Evolutionary conservation across 1,284 basidiomycete genomes (phyloP).

Genomic region (Tetrapyrgos nigripes): DNA sequence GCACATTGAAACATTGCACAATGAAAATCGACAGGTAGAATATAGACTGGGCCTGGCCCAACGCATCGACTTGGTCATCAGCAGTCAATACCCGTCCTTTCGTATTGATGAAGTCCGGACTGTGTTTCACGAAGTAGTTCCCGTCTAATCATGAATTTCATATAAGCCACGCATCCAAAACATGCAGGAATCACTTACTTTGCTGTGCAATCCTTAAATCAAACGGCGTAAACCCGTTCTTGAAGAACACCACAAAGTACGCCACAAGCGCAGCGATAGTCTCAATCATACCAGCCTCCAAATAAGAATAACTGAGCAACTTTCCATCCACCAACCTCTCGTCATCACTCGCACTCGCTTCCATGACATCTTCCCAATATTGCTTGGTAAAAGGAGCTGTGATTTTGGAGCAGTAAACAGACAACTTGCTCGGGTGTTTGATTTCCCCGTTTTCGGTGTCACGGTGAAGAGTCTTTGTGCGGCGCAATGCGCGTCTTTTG

Average conservation of each 20-base stretch:
- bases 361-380: constrained; percentile 66
- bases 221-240: constrained; percentile 63
- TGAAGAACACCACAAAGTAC: constrained; percentile 72
- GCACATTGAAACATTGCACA: constrained; percentile 72
- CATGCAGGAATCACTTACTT: constrained; percentile 35
- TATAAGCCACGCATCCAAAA: not conserved
- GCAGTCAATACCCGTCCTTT: constrained; percentile 54
- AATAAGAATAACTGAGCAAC: constrained; percentile 71
- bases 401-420: constrained; percentile 42
- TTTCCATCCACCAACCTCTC: constrained; percentile 67
- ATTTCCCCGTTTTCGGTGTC: constrained; percentile 60
- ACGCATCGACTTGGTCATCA: constrained; percentile 59
- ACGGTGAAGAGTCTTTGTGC: constrained; percentile 61
- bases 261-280: constrained; percentile 57
- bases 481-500: constrained; percentile 63
- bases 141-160: constrained; percentile 21
- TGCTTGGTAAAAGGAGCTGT: constrained; percentile 60
- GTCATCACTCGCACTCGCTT: constrained; percentile 48
- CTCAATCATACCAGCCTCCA: constrained; percentile 71
- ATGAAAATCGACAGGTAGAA: constrained; percentile 74
- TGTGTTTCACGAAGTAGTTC: constrained; percentile 53
- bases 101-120: constrained; percentile 62
- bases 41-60: constrained; percentile 69
- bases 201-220: constrained; percentile 61
- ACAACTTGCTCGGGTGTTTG: constrained; percentile 49